These are phyloP conservation scores for Phytophthora idaei DNA, from an alignment of 352 stramenopile genomes.

Conservation along the genomic window DNA sequence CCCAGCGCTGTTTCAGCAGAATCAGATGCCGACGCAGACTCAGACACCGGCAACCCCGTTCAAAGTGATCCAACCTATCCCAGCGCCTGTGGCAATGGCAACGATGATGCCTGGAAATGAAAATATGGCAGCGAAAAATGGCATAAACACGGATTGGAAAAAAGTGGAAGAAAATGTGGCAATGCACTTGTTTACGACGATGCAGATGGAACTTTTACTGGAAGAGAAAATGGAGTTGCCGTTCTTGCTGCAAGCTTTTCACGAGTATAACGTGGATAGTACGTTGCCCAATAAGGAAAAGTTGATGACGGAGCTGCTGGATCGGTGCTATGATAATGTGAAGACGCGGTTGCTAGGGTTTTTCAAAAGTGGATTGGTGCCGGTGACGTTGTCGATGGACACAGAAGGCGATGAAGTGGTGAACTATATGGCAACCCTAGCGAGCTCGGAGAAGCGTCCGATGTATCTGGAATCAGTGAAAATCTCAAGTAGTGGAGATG, in stretches of 20 bases:
- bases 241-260: constrained; percentile 23
- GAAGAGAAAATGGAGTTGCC: constrained; percentile 15
- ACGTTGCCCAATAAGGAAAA: constrained; percentile 23
- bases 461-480: constrained; percentile 43
- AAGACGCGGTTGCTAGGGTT: constrained; percentile 27
- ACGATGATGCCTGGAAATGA: constrained; percentile 4
- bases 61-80: constrained; percentile 26
- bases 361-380: constrained; percentile 34
- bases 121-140: constrained; percentile 3
- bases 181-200: constrained; percentile 44
- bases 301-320: constrained; percentile 37
- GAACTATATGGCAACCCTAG: constrained; percentile 35
- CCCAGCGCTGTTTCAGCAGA: constrained; percentile 2
- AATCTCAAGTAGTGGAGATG: constrained; percentile 15
- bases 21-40: constrained; percentile 10
- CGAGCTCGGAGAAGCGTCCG: constrained; percentile 22
- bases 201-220: constrained; percentile 24
- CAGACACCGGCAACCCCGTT: constrained; percentile 9
- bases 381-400: constrained; percentile 34
- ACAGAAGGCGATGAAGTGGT: constrained; percentile 10
- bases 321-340: constrained; percentile 37
- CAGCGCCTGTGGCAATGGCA: constrained; percentile 2
- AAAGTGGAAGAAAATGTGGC: constrained; percentile 35
- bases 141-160: constrained; percentile 7
- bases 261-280: background rate